A percentile compares a stretch with the other conserved stretches of the same genome.
Evolutionary conservation across 2,329 filamentous ascomycete genomes (phyloP).

Genomic region (Phialophora macrospora): DNA sequence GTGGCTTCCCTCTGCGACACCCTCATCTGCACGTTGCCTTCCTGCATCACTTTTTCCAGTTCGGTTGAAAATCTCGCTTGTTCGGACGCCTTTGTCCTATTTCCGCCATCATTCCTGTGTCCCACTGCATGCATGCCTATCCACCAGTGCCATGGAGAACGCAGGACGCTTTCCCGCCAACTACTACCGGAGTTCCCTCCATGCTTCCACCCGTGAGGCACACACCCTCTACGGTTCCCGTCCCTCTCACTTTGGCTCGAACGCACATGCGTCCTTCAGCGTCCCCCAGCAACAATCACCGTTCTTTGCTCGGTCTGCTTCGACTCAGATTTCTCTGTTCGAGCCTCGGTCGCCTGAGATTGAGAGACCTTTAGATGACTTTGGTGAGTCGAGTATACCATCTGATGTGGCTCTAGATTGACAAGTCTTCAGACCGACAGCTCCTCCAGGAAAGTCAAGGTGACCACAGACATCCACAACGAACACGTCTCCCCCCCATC

Average conservation of each 20-base stretch:
- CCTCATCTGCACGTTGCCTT: constrained; percentile 20
- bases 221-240: not conserved
- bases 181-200: constrained; percentile 4
- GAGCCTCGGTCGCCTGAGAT: constrained; percentile 9
- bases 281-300: constrained; percentile 9
- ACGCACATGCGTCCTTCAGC: constrained; percentile 3
- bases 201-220: constrained; percentile 15
- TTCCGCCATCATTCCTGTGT: not conserved
- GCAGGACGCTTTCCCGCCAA: constrained; percentile 15
- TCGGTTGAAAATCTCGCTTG: constrained; percentile 21
- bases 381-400: constrained; percentile 28
- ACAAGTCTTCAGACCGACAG: constrained; percentile 28
- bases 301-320: not conserved
- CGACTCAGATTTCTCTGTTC: not conserved
- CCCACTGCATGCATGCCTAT: constrained; percentile 5
- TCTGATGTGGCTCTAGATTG: constrained; percentile 1
- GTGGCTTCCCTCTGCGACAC: constrained; percentile 11
- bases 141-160: constrained; percentile 24
- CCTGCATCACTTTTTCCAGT: constrained; percentile 22
- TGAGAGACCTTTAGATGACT: constrained; percentile 34
- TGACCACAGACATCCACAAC: not conserved
- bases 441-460: constrained; percentile 27
- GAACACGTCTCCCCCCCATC: constrained; percentile 2
- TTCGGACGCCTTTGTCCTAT: constrained; percentile 19
- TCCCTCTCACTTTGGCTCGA: not conserved